A percentile compares a stretch with the other conserved stretches of the same genome.
These are phyloP conservation scores for Neltuma alba DNA, from an alignment of 306 rosid genomes.

Conservation along the genomic window DNA sequence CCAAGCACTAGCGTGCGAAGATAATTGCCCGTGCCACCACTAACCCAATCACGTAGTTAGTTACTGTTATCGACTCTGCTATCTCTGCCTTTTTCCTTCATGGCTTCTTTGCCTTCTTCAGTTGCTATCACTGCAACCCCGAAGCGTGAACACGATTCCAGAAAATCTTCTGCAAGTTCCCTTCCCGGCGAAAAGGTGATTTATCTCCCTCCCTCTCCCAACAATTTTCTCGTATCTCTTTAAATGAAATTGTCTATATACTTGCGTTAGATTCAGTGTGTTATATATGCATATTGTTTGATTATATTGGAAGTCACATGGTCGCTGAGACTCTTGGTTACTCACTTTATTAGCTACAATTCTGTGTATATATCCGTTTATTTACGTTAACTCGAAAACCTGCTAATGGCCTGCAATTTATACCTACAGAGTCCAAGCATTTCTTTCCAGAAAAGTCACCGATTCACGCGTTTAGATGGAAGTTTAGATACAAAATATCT, in stretches of 20 bases:
- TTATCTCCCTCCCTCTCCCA: background rate
- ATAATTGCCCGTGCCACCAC: background rate
- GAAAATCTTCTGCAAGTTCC: conserved; percentile 52
- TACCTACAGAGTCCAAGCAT: conserved; percentile 57
- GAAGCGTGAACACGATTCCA: conserved; percentile 61
- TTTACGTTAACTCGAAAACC: background rate
- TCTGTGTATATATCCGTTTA: background rate
- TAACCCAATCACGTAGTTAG: conserved; percentile 23
- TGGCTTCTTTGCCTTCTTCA: conserved; percentile 73
- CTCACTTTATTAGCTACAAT: background rate
- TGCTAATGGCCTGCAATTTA: conserved; percentile 22
- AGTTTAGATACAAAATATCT: conserved; percentile 46
- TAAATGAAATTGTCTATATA: background rate
- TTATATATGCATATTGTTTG: background rate
- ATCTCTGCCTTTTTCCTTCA: conserved; percentile 36
- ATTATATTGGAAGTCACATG: background rate
- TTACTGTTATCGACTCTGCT: conserved; percentile 5
- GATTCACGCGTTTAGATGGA: conserved; percentile 40
- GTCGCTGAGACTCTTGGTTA: background rate
- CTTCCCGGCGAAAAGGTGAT: conserved; percentile 60
- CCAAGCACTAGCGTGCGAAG: too few species aligned
- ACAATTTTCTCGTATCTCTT: background rate
- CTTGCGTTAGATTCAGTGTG: background rate
- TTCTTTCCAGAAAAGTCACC: conserved; percentile 59
- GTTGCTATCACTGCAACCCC: conserved; percentile 54